phyloP scores from a whole-genome alignment of 257 asterid species.

The Penstemon eatonii region DNA sequence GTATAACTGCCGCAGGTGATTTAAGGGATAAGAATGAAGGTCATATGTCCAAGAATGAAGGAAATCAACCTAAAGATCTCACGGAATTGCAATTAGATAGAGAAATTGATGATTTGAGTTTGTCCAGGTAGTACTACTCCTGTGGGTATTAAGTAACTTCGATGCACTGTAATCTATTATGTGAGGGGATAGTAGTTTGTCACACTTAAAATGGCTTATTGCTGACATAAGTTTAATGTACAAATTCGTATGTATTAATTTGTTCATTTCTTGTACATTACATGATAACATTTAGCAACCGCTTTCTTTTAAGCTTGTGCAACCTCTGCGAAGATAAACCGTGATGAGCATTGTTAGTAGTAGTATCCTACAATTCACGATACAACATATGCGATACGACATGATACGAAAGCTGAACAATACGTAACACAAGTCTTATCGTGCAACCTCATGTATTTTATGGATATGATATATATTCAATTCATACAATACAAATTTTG shows the following conservation, averaged over 20 bases:
- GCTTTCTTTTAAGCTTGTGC: too few relatives aligned
- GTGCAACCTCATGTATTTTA: too few relatives aligned
- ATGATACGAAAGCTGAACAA: too few relatives aligned
- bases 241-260: slow-evolving; percentile 38
- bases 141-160: slow-evolving; percentile 13
- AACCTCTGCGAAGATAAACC: too few relatives aligned
- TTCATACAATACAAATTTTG: too few relatives aligned
- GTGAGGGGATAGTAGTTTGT: slow-evolving; percentile 31
- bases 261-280: slow-evolving; percentile 35
- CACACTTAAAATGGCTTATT: slow-evolving; percentile 27
- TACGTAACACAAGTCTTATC: too few relatives aligned
- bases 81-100: slow-evolving; percentile 47
- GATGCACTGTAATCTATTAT: slow-evolving; percentile 35
- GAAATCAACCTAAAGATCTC: slow-evolving; percentile 43
- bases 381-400: too few relatives aligned
- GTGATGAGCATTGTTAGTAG: too few relatives aligned
- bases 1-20: slow-evolving; percentile 44
- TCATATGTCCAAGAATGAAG: slow-evolving; percentile 34
- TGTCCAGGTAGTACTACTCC: slow-evolving; percentile 48
- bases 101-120: slow-evolving; percentile 57
- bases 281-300: background rate
- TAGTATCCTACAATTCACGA: too few relatives aligned
- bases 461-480: too few relatives aligned
- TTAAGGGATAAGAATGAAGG: slow-evolving; percentile 39
- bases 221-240: slow-evolving; percentile 41